Evolutionary conservation across 2,329 filamentous ascomycete species (phyloP).

Genomic region (Exophiala viscosa): DNA sequence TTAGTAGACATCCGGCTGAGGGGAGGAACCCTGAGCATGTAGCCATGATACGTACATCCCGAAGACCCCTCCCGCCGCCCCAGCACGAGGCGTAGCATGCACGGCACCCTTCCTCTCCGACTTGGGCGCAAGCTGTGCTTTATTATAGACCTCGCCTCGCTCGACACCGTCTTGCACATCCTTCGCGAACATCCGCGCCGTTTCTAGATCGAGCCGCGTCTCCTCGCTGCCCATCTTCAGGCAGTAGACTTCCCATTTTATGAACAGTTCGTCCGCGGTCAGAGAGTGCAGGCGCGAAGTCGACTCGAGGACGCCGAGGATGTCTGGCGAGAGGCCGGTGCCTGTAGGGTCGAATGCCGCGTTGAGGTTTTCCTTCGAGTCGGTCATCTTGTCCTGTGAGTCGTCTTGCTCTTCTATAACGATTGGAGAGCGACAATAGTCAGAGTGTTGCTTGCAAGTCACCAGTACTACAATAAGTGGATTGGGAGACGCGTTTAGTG

Average conservation of each 20-base stretch:
- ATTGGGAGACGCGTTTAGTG: slow-evolving; percentile 4
- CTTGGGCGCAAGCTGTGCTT: slow-evolving; percentile 43
- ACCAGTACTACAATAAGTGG: not conserved
- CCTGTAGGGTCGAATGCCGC: slow-evolving; percentile 57
- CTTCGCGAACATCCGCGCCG: slow-evolving; percentile 75
- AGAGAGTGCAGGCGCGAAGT: slow-evolving; percentile 82
- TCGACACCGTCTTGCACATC: slow-evolving; percentile 81
- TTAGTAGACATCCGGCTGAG: slow-evolving; percentile 18
- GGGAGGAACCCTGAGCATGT: not conserved
- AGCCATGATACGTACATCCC: slow-evolving; percentile 58
- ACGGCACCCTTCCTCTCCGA: slow-evolving; percentile 61
- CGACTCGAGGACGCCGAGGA: slow-evolving; percentile 75
- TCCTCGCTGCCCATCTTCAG: slow-evolving; percentile 88
- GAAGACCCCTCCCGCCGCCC: slow-evolving; percentile 66
- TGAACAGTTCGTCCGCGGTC: slow-evolving; percentile 81
- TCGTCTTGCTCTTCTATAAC: not conserved
- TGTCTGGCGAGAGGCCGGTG: slow-evolving; percentile 66
- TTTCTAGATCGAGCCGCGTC: slow-evolving; percentile 65
- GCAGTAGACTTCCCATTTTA: slow-evolving; percentile 98
- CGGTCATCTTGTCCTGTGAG: no score
- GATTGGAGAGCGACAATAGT: not conserved
- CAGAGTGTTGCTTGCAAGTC: not conserved
- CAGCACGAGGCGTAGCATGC: slow-evolving; percentile 56
- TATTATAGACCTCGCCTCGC: slow-evolving; percentile 61
- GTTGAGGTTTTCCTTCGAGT: slow-evolving; percentile 52